These are phyloP conservation scores for Mycena rosella DNA, from an alignment of 768 basidiomycete genomes.

Conservation along the genomic window DNA sequence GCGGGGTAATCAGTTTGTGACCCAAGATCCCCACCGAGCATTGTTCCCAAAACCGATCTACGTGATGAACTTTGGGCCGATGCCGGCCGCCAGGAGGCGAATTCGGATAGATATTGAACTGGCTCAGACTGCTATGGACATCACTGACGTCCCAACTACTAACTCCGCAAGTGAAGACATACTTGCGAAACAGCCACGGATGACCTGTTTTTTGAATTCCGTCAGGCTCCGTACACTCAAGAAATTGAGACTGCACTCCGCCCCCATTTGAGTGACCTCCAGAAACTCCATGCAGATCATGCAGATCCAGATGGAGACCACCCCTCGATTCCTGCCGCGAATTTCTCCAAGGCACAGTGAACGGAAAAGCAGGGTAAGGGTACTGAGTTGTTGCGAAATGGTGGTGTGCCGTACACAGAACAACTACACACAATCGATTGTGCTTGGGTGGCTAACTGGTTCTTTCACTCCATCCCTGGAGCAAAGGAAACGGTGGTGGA, in stretches of 20 bases:
- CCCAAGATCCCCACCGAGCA: background rate
- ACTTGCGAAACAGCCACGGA: background rate
- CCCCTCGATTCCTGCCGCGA: background rate
- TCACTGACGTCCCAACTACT: background rate
- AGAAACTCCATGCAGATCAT: background rate
- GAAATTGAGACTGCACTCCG: background rate
- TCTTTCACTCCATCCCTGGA: background rate
- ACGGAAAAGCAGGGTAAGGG: background rate
- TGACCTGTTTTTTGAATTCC: background rate
- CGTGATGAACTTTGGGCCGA: slow-evolving; percentile 5
- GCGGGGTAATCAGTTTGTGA: background rate
- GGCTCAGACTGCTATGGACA: background rate
- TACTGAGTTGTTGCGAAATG: background rate
- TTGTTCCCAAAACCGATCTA: background rate
- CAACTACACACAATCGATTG: background rate
- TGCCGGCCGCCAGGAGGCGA: background rate
- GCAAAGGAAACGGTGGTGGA: background rate
- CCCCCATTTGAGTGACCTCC: background rate
- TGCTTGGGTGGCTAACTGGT: slow-evolving; percentile 2
- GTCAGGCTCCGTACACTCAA: background rate
- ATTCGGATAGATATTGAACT: background rate
- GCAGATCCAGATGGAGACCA: background rate
- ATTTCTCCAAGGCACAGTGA: background rate
- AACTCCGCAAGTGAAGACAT: slow-evolving; percentile 14
- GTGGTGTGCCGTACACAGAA: background rate